A percentile compares a stretch with the other conserved stretches of the same genome.
phyloP scores from a whole-genome alignment of 805 yeast species.

The Suhomyces emberorum region DNA sequence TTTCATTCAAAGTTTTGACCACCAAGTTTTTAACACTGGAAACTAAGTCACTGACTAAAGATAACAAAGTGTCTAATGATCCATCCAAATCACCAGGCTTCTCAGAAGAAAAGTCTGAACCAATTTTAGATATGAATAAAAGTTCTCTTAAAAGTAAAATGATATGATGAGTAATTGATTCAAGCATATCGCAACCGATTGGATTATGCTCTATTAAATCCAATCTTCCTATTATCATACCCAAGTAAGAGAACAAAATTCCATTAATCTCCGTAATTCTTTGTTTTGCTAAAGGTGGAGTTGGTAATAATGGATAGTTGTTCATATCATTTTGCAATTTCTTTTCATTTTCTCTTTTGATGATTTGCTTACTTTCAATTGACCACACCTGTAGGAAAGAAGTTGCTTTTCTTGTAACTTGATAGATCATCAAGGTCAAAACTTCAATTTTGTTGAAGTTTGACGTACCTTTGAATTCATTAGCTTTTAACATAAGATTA shows the following conservation, averaged over 20 bases:
- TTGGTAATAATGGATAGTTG: constrained; percentile 43
- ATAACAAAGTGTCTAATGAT: constrained; percentile 54
- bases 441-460: constrained; percentile 57
- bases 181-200: constrained; percentile 64
- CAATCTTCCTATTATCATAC: constrained; percentile 68
- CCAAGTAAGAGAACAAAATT: constrained; percentile 57
- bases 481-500: constrained; percentile 70
- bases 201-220: constrained; percentile 75
- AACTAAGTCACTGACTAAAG: constrained; percentile 63
- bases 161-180: constrained; percentile 64
- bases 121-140: constrained; percentile 54
- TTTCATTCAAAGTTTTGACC: constrained; percentile 47
- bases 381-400: constrained; percentile 72
- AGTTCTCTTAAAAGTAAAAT: constrained; percentile 62
- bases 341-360: constrained; percentile 33
- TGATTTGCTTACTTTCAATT: constrained; percentile 50
- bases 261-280: constrained; percentile 65
- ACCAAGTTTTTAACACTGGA: constrained; percentile 62
- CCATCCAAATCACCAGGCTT: constrained; percentile 43
- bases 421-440: constrained; percentile 60
- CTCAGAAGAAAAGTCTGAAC: constrained; percentile 36
- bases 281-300: constrained; percentile 60
- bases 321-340: constrained; percentile 35
- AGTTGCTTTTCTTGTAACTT: constrained; percentile 63
- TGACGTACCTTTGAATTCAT: constrained; percentile 65